Evolutionary conservation across 306 rosid genomes (phyloP).

Genomic region (Betula pendula): DNA sequence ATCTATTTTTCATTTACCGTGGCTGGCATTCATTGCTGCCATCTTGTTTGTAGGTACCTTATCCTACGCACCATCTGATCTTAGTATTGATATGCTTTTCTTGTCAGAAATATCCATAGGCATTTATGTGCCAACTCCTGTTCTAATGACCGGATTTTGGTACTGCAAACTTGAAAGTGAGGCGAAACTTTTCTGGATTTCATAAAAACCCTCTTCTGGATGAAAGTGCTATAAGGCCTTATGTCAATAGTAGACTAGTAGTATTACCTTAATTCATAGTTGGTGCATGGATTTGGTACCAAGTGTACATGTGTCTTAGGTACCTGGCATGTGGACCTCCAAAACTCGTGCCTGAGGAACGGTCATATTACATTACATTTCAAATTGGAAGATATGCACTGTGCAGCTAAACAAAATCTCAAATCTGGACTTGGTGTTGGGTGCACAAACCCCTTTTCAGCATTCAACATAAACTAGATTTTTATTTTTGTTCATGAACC

Average conservation of each 20-base stretch:
- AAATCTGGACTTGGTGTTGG: neutral
- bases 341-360: neutral
- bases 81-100: slow-evolving; percentile 19
- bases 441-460: neutral
- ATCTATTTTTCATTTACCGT: slow-evolving; percentile 78
- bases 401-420: neutral
- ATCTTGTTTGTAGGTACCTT: slow-evolving; percentile 98
- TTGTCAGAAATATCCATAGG: slow-evolving; percentile 16
- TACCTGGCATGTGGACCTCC: neutral
- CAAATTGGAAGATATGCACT: neutral
- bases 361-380: neutral
- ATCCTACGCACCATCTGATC: slow-evolving; percentile 46
- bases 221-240: neutral
- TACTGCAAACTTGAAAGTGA: neutral
- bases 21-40: slow-evolving; percentile 76
- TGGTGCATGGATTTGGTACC: neutral
- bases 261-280: neutral
- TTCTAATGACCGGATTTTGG: slow-evolving; percentile 1
- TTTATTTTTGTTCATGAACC: neutral
- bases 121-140: neutral
- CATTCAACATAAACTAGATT: neutral
- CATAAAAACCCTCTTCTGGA: neutral
- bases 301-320: neutral
- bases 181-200: neutral
- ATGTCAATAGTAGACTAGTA: neutral